Conservation (phyloP, 805 yeast genomes). For the Candida maesae region DNA sequence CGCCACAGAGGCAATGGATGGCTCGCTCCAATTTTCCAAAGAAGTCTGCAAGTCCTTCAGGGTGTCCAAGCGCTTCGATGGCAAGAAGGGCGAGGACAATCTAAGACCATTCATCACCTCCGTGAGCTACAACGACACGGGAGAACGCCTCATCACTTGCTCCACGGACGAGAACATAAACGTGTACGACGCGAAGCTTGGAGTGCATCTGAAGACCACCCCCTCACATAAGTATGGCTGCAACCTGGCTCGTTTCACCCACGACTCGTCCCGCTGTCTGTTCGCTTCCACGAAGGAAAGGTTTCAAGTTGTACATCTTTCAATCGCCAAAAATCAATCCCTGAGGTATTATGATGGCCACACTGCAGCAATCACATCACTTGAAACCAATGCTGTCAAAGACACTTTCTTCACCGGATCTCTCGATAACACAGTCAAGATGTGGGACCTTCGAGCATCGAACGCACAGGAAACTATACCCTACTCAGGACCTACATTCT, state of each 20-base stretch:
- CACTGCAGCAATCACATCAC: conserved; percentile 63
- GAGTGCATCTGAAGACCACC: conserved; percentile 63
- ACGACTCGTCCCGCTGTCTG: conserved; percentile 63
- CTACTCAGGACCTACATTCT: conserved; percentile 48
- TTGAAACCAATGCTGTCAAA: conserved; percentile 69
- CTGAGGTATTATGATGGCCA: no score
- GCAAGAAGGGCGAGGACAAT: conserved; percentile 46
- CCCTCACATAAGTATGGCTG: conserved; percentile 91
- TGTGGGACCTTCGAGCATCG: conserved; percentile 81
- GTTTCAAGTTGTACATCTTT: no score
- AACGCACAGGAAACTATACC: conserved; percentile 60
- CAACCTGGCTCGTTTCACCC: conserved; percentile 81
- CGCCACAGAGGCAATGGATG: no score
- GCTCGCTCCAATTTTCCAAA: conserved; percentile 4
- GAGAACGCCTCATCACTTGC: conserved; percentile 69
- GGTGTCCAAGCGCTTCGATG: conserved; percentile 47
- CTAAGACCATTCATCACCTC: conserved; percentile 54
- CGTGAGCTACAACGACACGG: conserved; percentile 79
- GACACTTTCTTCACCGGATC: conserved; percentile 67
- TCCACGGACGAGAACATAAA: conserved; percentile 83
- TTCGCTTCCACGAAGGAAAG: conserved; percentile 83
- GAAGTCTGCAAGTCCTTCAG: conserved; percentile 22
- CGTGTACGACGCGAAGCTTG: conserved; percentile 70
- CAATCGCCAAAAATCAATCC: no score
- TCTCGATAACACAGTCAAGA: conserved; percentile 70